Conservation (phyloP, 1,139 yeast species). For the Petasospora fabianii region DNA sequence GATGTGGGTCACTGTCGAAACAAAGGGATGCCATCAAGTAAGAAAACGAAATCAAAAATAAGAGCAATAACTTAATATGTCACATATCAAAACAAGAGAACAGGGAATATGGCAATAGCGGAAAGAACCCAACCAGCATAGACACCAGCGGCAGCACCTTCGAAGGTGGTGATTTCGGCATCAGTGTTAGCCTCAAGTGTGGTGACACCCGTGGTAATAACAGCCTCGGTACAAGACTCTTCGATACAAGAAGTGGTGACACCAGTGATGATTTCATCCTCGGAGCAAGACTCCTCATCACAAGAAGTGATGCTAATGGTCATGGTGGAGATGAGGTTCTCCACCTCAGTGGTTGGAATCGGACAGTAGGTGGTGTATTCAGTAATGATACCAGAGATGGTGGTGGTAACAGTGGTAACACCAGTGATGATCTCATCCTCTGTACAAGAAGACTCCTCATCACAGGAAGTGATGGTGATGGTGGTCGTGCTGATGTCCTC, state of each 20-base stretch:
- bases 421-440: constrained; percentile 12
- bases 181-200: not conserved
- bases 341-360: constrained; percentile 9
- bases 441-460: constrained; percentile 1
- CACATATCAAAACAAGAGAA: constrained; percentile 6
- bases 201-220: constrained; percentile 7
- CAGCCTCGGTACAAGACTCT: constrained; percentile 2
- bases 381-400: constrained; percentile 26
- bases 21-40: too few relatives aligned
- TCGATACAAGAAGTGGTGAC: constrained; percentile 8
- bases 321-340: not conserved
- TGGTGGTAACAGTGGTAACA: constrained; percentile 18
- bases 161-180: constrained; percentile 9
- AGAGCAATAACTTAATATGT: not conserved
- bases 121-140: constrained; percentile 5
- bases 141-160: constrained; percentile 10
- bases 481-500: constrained; percentile 8
- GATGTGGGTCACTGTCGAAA: too few relatives aligned
- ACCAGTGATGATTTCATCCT: constrained; percentile 13
- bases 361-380: constrained; percentile 35
- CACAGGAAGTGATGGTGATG: constrained; percentile 40
- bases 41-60: not conserved
- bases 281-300: constrained; percentile 6
- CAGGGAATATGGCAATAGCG: constrained; percentile 2
- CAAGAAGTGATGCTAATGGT: constrained; percentile 15